phyloP scores from a whole-genome alignment of 2,329 filamentous ascomycete genomes.

The Aspergillus neotritici region DNA sequence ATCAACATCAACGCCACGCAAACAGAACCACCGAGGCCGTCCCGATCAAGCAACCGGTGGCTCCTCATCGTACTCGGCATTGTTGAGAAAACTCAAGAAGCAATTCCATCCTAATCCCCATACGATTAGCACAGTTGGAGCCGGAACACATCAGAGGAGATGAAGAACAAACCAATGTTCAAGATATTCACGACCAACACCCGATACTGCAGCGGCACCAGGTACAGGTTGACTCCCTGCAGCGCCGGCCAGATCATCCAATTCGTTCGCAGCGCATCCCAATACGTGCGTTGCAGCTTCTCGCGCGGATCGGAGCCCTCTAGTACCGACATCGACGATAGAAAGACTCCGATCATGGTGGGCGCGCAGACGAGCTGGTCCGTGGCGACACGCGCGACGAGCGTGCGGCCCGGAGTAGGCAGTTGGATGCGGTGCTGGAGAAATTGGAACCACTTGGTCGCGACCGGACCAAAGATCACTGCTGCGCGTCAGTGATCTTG shows the following conservation, averaged over 20 bases:
- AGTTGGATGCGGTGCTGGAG: slow-evolving; percentile 9
- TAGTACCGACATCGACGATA: slow-evolving; percentile 14
- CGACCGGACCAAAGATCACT: slow-evolving; percentile 13
- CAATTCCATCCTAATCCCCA: slow-evolving; percentile 13
- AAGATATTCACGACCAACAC: slow-evolving; percentile 13
- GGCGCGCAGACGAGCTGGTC: slow-evolving; percentile 14
- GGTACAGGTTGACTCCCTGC: slow-evolving; percentile 10
- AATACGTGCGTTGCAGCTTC: slow-evolving; percentile 11
- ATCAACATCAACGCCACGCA: no score
- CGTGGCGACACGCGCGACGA: slow-evolving; percentile 8
- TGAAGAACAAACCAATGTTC: slow-evolving; percentile 10
- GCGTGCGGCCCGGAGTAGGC: background rate
- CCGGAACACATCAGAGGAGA: background rate
- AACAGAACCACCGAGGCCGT: no score
- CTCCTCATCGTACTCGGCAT: background rate
- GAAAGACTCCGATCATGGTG: slow-evolving; percentile 14
- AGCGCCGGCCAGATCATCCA: slow-evolving; percentile 13
- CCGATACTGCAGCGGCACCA: slow-evolving; percentile 13
- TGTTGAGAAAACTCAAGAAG: slow-evolving; percentile 14
- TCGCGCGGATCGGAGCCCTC: slow-evolving; percentile 9
- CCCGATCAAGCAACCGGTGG: no score
- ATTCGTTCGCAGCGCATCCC: slow-evolving; percentile 12
- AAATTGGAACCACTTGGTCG: slow-evolving; percentile 15
- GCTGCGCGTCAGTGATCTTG: no score
- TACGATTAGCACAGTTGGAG: background rate